A percentile compares a stretch with the other conserved stretches of the same genome.
These are phyloP conservation scores for Citrullus amarus DNA, from an alignment of 306 rosid genomes.

Conservation along the genomic window DNA sequence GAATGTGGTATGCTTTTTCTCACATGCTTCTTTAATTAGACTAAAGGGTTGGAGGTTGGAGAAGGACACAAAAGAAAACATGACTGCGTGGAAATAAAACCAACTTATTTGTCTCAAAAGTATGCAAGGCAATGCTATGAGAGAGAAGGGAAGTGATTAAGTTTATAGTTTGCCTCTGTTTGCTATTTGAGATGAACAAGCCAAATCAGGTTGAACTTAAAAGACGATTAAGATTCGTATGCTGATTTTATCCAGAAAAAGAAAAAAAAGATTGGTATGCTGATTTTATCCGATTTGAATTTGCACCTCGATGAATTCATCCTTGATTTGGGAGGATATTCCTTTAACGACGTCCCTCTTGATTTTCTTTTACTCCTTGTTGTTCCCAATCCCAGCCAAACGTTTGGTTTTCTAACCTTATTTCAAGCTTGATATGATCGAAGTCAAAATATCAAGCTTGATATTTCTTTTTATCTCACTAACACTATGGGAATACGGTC, in stretches of 20 bases:
- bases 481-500: background rate
- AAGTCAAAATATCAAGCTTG: background rate
- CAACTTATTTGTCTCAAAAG: background rate
- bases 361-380: background rate
- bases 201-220: background rate
- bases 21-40: background rate
- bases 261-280: background rate
- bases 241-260: too few species aligned
- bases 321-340: background rate
- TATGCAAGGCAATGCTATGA: background rate
- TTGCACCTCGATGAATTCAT: background rate
- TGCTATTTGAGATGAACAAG: background rate
- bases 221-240: background rate
- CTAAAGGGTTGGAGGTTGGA: background rate
- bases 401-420: background rate
- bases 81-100: background rate
- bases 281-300: background rate
- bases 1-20: slow-evolving; percentile 45
- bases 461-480: background rate
- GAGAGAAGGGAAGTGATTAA: background rate
- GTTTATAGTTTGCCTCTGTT: background rate
- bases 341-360: too few species aligned
- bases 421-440: background rate
- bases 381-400: background rate
- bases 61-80: background rate